These are phyloP conservation scores for Irpex sp. DNA, from an alignment of 1,284 basidiomycete species.

Conservation along the genomic window DNA sequence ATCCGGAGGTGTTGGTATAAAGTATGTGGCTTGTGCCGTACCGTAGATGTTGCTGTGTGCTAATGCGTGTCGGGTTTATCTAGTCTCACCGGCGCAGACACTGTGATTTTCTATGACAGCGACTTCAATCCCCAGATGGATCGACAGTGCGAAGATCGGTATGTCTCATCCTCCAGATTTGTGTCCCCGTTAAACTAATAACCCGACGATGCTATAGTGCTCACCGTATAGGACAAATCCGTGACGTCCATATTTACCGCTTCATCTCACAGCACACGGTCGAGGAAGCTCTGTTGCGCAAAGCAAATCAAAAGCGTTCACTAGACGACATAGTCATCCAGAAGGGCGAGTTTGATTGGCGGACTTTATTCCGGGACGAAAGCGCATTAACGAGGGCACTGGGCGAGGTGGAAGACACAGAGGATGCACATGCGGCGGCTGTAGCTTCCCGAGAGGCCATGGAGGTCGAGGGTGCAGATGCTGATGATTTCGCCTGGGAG, in stretches of 20 bases:
- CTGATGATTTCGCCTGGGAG: constrained; percentile 67
- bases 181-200: neutral
- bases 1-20: constrained; percentile 95
- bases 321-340: constrained; percentile 93
- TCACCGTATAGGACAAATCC: constrained; percentile 94
- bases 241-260: constrained; percentile 96
- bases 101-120: constrained; percentile 94
- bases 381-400: constrained; percentile 59
- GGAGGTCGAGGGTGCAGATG: constrained; percentile 70
- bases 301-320: constrained; percentile 94
- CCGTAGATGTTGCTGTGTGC: neutral
- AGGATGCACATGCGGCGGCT: constrained; percentile 79
- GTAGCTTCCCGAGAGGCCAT: constrained; percentile 77
- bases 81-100: constrained; percentile 93
- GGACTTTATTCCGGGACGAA: constrained; percentile 71
- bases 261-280: constrained; percentile 93
- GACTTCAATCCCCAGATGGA: constrained; percentile 99
- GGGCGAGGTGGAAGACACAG: constrained; percentile 87
- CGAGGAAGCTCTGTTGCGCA: constrained; percentile 94
- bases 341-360: constrained; percentile 94
- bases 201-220: constrained; percentile 45
- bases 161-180: constrained; percentile 19
- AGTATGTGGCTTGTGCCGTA: constrained; percentile 47
- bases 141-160: constrained; percentile 94
- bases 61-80: neutral